Evolutionary conservation across 129 eudicot genomes (phyloP), one percentile per base, ranked within the genome.

Genomic region (Chrysanthemum lavandulifolium): DNA sequence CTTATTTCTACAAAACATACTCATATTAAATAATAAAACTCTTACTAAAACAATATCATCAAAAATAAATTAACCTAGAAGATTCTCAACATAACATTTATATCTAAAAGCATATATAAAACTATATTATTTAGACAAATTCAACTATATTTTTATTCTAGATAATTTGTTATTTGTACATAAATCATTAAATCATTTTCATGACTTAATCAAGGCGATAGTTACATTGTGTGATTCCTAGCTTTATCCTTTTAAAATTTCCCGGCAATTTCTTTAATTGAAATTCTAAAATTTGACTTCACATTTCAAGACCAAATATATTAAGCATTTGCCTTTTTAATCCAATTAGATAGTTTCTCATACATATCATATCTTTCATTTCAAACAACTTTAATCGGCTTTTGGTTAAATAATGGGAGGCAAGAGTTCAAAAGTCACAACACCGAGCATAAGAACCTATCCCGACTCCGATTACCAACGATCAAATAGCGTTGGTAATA

Each of bases 371-470:
- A 29, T 25, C 10, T 23, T 60, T 6, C 4, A 31, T 2, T 61
- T 4, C 18, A 12, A 61, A 12, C 7, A n/a, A 49, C 52, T 49
- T 4, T 23, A 23, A 23, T 23, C 0, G 9, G 47, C n/a, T 51
- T 49, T 8, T 1, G 14, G 47, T 40, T n/a, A 1, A 27, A 47
- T 0, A 64, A 78, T 78, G 82, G 82, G 82, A 11, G 68, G 61
- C 16, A 78, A 71, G 68, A 15, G 15, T 71, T 78, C 81, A 21
- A 61, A 1, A 40, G 74, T 57, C 27, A 5, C 47, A 7, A 33
- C 72, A 18, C 56, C 71, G 23, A 76, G n/a, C 67, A 47, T 13
- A 29, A 79, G 80, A 29, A 85, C 55, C 29, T 77, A 76, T 64
- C 84, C 88, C 5, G 43, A 29, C 19, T 10, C 67, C 43, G 13